Evolutionary conservation across 2,329 filamentous ascomycete genomes (phyloP), one percentile per base, ranked within the genome.

Genomic region (Ophiostoma fasciatum): DNA sequence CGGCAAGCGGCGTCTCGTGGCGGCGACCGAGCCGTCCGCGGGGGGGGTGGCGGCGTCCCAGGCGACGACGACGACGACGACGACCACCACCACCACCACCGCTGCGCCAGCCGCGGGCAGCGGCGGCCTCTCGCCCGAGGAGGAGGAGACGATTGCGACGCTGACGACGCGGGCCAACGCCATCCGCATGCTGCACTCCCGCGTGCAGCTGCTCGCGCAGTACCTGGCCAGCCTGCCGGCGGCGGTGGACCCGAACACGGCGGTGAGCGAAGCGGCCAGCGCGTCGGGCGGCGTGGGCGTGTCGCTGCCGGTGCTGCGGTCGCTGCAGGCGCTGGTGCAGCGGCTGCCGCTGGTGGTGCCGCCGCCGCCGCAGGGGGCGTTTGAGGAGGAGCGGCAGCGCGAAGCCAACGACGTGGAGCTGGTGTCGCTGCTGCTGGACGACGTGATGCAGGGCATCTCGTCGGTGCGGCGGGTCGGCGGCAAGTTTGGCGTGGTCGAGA

Each of bases 151-250:
- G 51, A 63, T 78, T 37, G 64, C 71, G 19, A 62, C 71, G 13
- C 72, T 98, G 17, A 90, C 78, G 20, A 81, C 85, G 42, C 94
- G 93, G 50, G 72, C 80, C 43, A 96, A 94, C 56, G 87, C 90
- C 19, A 79, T 94, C 51, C 88, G 85, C 59, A 94, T 94, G 76
- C 73, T 98, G 20, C 78, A 88, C 49, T 73, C 77, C 7, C 74
- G 82, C 33, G 73, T 90, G 46, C 67, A 71, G 30, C 68, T 88
- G 38, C 69, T 88, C 46, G 69, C 70, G 41, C 66, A 66, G n/a
- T 96, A 94, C 53, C 73, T 98, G 31, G 64, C 78, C 43, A 70
- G 68, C 12, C 68, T 90, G 3, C 79, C 81, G 1, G 65, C 72
- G 7, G 75, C 76, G 49, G 60, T 76, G 11, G 18, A 25, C 25